Conservation (phyloP, 176 grass and related monocot genomes). For the Chloris gayana region DNA sequence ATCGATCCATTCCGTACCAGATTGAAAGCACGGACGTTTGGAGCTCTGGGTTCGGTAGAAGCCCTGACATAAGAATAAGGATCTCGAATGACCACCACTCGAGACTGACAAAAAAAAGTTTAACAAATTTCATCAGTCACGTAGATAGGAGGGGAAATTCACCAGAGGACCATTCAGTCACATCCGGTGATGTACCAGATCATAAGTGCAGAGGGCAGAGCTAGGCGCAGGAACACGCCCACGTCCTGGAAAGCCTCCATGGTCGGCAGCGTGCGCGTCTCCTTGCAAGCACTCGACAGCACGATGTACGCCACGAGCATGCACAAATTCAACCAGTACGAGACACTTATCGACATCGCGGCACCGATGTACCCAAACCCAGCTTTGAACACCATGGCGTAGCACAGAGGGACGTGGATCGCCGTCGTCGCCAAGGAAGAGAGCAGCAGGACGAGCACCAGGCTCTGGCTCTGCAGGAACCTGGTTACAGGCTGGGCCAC, state of each 20-base stretch:
- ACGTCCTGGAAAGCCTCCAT: constrained; percentile 57
- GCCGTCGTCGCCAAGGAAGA: constrained; percentile 43
- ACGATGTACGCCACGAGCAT: constrained; percentile 64
- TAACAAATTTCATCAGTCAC: too few species aligned
- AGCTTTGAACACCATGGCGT: constrained; percentile 66
- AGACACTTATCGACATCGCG: constrained; percentile 73
- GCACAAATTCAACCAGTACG: constrained; percentile 63
- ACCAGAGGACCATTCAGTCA: neutral
- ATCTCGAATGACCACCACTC: constrained; percentile 98
- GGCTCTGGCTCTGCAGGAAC: constrained; percentile 75
- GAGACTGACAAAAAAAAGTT: constrained; percentile 48
- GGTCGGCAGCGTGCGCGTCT: constrained; percentile 47
- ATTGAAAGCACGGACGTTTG: constrained; percentile 91
- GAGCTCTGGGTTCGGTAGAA: constrained; percentile 79
- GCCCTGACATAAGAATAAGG: constrained; percentile 74
- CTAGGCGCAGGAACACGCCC: constrained; percentile 62
- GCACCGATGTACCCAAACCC: constrained; percentile 62
- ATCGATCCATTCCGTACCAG: constrained; percentile 46
- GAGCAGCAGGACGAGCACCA: constrained; percentile 59
- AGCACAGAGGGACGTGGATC: constrained; percentile 74
- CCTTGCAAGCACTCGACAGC: constrained; percentile 59
- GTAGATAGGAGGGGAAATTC: neutral
- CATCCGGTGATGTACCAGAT: constrained; percentile 53
- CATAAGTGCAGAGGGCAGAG: constrained; percentile 84
- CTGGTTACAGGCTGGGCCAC: constrained; percentile 62